phyloP scores from a whole-genome alignment of 192 early-diverging fungal species.

The Backusella sp. region DNA sequence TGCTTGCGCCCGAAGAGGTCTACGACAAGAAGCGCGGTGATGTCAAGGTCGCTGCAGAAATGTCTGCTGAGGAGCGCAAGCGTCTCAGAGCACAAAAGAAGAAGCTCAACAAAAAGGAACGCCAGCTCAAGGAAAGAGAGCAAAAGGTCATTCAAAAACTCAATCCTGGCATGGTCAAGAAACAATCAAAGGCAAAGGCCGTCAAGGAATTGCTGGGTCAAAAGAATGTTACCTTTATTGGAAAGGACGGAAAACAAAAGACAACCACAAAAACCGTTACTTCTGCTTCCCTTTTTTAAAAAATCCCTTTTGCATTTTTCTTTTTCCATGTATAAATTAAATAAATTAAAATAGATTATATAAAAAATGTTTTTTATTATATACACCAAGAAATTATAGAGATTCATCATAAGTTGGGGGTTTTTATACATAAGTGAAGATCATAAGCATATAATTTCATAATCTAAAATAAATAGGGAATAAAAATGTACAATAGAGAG shows the following conservation, averaged over 20 bases:
- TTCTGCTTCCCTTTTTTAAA: constrained; percentile 19
- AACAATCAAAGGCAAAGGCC: constrained; percentile 55
- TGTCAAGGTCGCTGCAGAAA: constrained; percentile 76
- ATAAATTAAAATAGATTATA: background rate
- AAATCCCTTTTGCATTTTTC: background rate
- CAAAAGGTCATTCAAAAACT: constrained; percentile 45
- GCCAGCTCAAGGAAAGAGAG: constrained; percentile 47
- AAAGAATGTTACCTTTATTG: constrained; percentile 43
- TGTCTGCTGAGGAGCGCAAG: constrained; percentile 76
- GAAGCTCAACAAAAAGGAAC: constrained; percentile 62
- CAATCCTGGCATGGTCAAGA: constrained; percentile 39
- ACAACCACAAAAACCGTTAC: constrained; percentile 14
- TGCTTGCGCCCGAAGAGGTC: constrained; percentile 89
- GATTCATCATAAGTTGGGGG: background rate
- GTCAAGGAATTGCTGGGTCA: constrained; percentile 64
- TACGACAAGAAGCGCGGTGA: constrained; percentile 76
- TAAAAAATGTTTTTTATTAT: background rate
- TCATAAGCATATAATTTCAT: constrained; percentile 14
- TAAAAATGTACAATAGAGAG: background rate
- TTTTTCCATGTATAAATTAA: background rate
- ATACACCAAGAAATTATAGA: constrained; percentile 6
- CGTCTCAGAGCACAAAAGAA: constrained; percentile 67
- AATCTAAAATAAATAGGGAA: background rate
- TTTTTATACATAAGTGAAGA: background rate
- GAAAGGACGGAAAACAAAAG: constrained; percentile 37